Evolutionary conservation across 805 yeast genomes (phyloP).

Genomic region (Suhomyces tanzawaensis): DNA sequence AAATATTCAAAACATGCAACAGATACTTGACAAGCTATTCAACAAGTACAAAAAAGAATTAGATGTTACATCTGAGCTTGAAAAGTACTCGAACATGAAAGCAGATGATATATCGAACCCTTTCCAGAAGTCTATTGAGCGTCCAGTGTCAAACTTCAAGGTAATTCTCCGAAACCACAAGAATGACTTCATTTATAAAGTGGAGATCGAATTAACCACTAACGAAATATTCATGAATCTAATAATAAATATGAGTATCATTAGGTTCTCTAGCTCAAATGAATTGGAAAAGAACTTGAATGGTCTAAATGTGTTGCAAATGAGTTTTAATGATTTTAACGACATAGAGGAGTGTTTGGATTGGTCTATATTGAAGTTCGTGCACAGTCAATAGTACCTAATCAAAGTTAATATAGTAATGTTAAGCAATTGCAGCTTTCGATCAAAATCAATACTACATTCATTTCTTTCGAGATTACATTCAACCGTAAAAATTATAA

Average conservation of each 20-base stretch:
- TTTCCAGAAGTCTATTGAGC: constrained; percentile 38
- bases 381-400: constrained; percentile 14
- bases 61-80: constrained; percentile 8
- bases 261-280: constrained; percentile 24
- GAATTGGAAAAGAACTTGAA: constrained; percentile 28
- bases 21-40: constrained; percentile 26
- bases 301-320: constrained; percentile 42
- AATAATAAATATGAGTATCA: constrained; percentile 33
- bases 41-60: constrained; percentile 13
- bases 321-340: constrained; percentile 47
- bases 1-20: constrained; percentile 27
- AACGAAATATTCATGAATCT: constrained; percentile 43
- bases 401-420: too few species aligned
- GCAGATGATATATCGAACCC: constrained; percentile 22
- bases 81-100: constrained; percentile 27
- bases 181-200: constrained; percentile 19
- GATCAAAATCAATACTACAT: too few species aligned
- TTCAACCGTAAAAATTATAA: too few species aligned
- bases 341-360: constrained; percentile 56
- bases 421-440: too few species aligned
- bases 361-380: constrained; percentile 48
- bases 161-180: constrained; percentile 21
- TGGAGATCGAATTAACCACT: constrained; percentile 32
- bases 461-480: too few species aligned
- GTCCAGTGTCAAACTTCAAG: constrained; percentile 33